Percentiles rank a stretch among this genome's conserved stretches.
These are phyloP conservation scores for Cercospora brassicicola DNA, from an alignment of 2,329 filamentous ascomycete genomes.

Conservation along the genomic window DNA sequence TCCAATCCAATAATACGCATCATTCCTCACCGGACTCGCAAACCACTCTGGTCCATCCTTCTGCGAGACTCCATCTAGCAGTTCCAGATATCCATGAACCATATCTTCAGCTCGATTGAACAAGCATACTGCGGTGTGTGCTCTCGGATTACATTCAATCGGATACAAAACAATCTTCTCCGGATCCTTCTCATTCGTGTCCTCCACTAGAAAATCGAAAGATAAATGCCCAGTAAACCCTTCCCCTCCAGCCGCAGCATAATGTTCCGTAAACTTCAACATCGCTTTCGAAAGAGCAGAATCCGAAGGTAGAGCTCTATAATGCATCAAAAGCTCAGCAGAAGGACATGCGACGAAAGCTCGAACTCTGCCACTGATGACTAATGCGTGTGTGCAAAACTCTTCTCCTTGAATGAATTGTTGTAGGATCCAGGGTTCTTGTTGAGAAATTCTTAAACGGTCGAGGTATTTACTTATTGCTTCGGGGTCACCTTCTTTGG, in stretches of 20 bases:
- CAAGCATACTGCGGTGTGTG: slow-evolving; percentile 66
- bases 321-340: slow-evolving; percentile 65
- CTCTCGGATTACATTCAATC: slow-evolving; percentile 70
- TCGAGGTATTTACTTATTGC: slow-evolving; percentile 56
- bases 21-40: slow-evolving; percentile 28
- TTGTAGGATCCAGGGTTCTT: slow-evolving; percentile 66
- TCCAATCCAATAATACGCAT: slow-evolving; percentile 63
- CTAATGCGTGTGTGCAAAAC: slow-evolving; percentile 69
- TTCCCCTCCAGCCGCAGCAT: slow-evolving; percentile 53
- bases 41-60: slow-evolving; percentile 26
- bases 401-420: slow-evolving; percentile 66
- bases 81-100: slow-evolving; percentile 54
- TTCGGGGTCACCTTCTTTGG: slow-evolving; percentile 50
- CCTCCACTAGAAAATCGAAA: slow-evolving; percentile 67
- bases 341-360: slow-evolving; percentile 68
- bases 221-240: slow-evolving; percentile 68
- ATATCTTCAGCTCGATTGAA: slow-evolving; percentile 54
- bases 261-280: slow-evolving; percentile 63
- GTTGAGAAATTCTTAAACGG: slow-evolving; percentile 55
- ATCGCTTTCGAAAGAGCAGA: slow-evolving; percentile 60
- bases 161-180: slow-evolving; percentile 54
- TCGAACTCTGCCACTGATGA: slow-evolving; percentile 64
- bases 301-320: slow-evolving; percentile 57
- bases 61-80: slow-evolving; percentile 38
- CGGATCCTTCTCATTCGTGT: slow-evolving; percentile 30